Base-by-base conservation (phyloP, 176 grass and related monocot genomes). In the Bonia amplexicaulis region DNA sequence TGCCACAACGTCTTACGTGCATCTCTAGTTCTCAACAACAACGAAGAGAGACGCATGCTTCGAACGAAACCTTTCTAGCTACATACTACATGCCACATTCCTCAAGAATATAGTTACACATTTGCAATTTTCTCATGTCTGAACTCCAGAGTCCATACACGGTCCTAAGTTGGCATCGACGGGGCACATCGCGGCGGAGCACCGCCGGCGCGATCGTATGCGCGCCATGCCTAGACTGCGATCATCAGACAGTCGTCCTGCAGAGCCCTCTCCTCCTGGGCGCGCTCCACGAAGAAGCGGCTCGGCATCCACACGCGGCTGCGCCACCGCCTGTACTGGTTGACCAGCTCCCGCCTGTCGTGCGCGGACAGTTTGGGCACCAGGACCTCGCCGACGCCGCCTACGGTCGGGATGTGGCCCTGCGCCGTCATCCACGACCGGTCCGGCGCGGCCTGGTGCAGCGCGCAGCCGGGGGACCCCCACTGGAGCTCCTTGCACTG, bases 271-370 rank as follows among this genome's bases (percentile, higher is more conserved):
- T 35, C 10, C 15, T n/a, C 49, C 27, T 55, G 0, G 19, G 51
- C 74, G 41, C 1, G n/a, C 80, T 83, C 41, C 42, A 71, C 9
- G 41, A 44, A 88, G 86, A 88, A 88, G 15, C 65, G 73, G 42
- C 16, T 65, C 2, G 73, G 73, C 86, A 83, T 55, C 65, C 65
- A 71, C 53, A 83, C 73, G 22, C 42, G 26, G n/a, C 73, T n/a
- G 7, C 65, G 80, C 86, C 86, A 83, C 16, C 65, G 73, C 73
- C 2, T 9, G 80, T 83, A 88, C 15, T 19, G 41, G 63, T 0
- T 0, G 29, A 83, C 64, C 65, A 3, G 1, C 4, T 3, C 6
- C 6, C 1, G 40, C 42, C 31, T 17, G 31, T 6, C 2, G 7
- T 59, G 25, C 2, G 6, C 12, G n/a, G 39, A 7, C 71, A n/a